phyloP scores from a whole-genome alignment of 2,329 filamentous ascomycete genomes.

The Ophiostoma quercus region DNA sequence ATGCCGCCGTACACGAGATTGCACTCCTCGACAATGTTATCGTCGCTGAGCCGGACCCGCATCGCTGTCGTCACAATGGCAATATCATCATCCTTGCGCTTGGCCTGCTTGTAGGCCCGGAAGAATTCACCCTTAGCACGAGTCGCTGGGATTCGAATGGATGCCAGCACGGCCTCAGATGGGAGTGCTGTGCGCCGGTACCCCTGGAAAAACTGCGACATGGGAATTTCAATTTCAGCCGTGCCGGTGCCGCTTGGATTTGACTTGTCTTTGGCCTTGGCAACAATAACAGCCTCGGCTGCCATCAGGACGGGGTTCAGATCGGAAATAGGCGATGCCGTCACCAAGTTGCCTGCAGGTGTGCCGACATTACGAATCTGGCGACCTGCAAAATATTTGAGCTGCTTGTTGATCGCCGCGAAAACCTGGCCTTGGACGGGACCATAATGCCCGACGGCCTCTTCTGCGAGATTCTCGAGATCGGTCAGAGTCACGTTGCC shows the following conservation, averaged over 20 bases:
- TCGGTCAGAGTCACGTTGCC: conserved; percentile 92
- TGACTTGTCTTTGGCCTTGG: conserved; percentile 60
- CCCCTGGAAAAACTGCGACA: conserved; percentile 86
- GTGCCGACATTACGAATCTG: conserved; percentile 98
- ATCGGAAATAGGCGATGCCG: conserved; percentile 93
- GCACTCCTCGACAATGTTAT: conserved; percentile 65
- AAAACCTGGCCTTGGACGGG: conserved; percentile 69
- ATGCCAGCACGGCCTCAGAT: conserved; percentile 75
- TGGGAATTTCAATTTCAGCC: conserved; percentile 72
- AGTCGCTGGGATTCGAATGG: conserved; percentile 77
- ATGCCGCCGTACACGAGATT: conserved; percentile 91
- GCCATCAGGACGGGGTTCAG: conserved; percentile 91
- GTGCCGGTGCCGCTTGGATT: background rate
- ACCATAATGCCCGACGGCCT: conserved; percentile 77
- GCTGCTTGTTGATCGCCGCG: conserved; percentile 84
- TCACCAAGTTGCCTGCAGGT: conserved; percentile 88
- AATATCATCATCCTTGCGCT: conserved; percentile 96
- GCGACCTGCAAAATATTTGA: conserved; percentile 88
- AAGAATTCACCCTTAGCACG: conserved; percentile 74
- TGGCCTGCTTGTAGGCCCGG: conserved; percentile 90
- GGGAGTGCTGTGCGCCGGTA: conserved; percentile 81
- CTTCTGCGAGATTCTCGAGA: conserved; percentile 74
- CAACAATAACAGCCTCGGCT: conserved; percentile 73
- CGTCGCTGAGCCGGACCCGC: conserved; percentile 60
- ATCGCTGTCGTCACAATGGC: conserved; percentile 91